Base-by-base conservation (phyloP, 306 rosid species). In the Clitoria ternatea region DNA sequence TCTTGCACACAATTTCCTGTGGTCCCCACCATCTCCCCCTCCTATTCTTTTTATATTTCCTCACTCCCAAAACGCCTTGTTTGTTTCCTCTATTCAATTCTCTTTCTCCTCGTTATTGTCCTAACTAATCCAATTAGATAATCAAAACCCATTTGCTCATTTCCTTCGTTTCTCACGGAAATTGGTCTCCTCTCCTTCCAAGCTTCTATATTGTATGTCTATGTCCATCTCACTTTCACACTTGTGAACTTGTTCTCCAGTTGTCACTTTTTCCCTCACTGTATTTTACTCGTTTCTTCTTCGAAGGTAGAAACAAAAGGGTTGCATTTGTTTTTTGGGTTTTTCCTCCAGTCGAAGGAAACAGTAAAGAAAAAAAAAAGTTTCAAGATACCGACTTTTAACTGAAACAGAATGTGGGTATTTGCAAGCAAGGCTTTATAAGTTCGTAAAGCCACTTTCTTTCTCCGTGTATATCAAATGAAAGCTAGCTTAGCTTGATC, bases 391-490 rank as follows among this genome's bases (percentile, higher is more conserved):
- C 87, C 78, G 64, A 85, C 92, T 77, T 86, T 82, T 79, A 60
- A 69, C 70, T 59, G 87, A 75, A 85, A 75, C 79, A 52, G 59
- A 83, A 83, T 79, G 81, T 74, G 85, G 85, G 72, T 76, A 69
- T 76, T 37, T 66, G 45, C 49, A 63, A 75, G 62, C 27, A 32
- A 81, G 52, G 42, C 81, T 77, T 77, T 82, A n/a, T 53, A 69
- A 65, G 73, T 80, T 79, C 36, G 83, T 70, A 69, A 80, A 77
- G 74, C 78, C 63, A 80, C 87, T 84, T 80, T 74, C 37, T 82
- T 47, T 17, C 22, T 33, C 27, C 47, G 2, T 43, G 70, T 73
- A n/a, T 73, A n/a, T 44, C 55, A 72, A 61, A 32, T 54, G 39
- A 76, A 71, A 48, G 70, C 23, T 59, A 29, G 56, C 69, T 74